Base-by-base conservation (phyloP, 2,329 filamentous ascomycete species). In the Aureobasidium leucospermi region DNA sequence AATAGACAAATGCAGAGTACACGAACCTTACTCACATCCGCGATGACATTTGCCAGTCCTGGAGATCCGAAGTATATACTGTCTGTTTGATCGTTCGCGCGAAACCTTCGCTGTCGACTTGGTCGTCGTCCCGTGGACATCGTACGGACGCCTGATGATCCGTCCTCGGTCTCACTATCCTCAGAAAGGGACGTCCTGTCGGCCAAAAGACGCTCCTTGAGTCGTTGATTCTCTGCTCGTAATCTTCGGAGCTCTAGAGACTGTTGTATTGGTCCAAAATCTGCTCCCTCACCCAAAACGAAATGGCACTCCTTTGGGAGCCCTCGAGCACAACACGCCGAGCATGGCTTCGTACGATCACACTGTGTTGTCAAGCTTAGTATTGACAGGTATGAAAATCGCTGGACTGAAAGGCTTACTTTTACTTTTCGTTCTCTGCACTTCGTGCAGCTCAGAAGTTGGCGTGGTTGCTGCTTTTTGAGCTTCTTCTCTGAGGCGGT, bases 21-120 rank as follows among this genome's bases (percentile, higher is more conserved):
- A 28, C 1, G 29, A 3, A 32, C 38, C 5, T 5, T n/a, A 47
- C 69, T 60, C 64, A 79, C 78, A 65, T 80, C 77, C 60, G 70
- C 69, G 39, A 79, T 70, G 31, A 79, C 73, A 61, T 71, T 79
- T 11, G 75, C 76, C 43, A 79, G 69, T 6, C 75, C 75, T n/a
- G 78, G 77, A 45, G 74, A 76, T 7, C 77, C 78, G 66, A 79
- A 80, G 65, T 79, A 80, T 5, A 78, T 70, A 59, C 75, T 78
- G 60, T 78, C 75, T 36, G 72, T 67, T 61, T 72, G 70, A 59
- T 76, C 74, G 23, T 69, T 69, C 28, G 71, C 65, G 56, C 70
- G 70, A 58, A 78, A 77, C 3, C 72, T 70, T 51, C 66, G 69
- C 59, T 75, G 73, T 57, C 46, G 67, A 42, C 59, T 42, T 61